Percentiles rank a stretch among this genome's conserved stretches.
These are phyloP conservation scores for Bathelium albidoporum DNA, from an alignment of 495 filamentous ascomycete genomes.

Conservation along the genomic window DNA sequence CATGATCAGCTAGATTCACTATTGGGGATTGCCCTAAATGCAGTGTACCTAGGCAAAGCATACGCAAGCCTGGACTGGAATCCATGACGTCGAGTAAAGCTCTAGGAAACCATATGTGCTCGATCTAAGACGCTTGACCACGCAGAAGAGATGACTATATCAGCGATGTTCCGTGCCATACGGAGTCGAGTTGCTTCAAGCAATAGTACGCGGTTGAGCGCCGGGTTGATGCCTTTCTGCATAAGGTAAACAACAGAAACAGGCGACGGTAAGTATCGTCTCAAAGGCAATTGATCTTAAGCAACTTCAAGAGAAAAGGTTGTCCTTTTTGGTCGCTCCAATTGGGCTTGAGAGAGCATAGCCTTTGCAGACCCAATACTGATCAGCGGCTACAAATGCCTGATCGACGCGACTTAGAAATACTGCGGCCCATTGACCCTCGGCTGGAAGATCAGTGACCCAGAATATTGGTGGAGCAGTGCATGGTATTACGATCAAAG, in stretches of 20 bases:
- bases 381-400: neutral
- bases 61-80: neutral
- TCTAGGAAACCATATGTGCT: neutral
- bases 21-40: too few species aligned
- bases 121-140: neutral
- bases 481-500: too few species aligned
- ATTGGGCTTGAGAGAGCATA: neutral
- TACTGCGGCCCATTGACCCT: neutral
- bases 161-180: too few species aligned
- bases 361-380: neutral
- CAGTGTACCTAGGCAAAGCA: neutral
- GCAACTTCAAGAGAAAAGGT: too few species aligned
- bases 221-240: too few species aligned
- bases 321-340: neutral
- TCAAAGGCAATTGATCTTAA: too few species aligned
- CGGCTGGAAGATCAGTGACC: neutral
- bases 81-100: neutral
- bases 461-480: neutral
- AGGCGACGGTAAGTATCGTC: too few species aligned
- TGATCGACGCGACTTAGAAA: neutral
- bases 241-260: too few species aligned
- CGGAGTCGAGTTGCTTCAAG: too few species aligned
- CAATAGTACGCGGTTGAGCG: too few species aligned
- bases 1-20: constrained; percentile 3
- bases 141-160: too few species aligned